phyloP scores from a whole-genome alignment of 2,329 filamentous ascomycete species.

The Paecilomyces dactylethromorphus region DNA sequence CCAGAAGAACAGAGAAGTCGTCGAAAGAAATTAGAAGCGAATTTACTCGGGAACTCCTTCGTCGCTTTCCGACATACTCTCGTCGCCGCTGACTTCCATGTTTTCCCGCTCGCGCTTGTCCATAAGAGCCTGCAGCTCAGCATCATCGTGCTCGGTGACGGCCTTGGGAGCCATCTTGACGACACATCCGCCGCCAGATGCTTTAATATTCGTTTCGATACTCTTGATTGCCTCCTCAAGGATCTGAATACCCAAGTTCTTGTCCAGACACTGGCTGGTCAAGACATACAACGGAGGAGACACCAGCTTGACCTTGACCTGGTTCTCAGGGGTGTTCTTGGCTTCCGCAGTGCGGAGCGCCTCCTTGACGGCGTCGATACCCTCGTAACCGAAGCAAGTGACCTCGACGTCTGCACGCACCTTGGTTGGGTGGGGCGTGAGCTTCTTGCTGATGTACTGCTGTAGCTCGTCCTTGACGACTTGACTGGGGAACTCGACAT shows the following conservation, averaged over 20 bases:
- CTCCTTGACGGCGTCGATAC: constrained; percentile 95
- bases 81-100: constrained; percentile 93
- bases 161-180: constrained; percentile 99
- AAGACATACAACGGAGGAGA: constrained; percentile 94
- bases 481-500: constrained; percentile 80
- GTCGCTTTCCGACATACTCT: constrained; percentile 92
- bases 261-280: constrained; percentile 92
- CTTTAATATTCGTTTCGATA: constrained; percentile 73
- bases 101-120: constrained; percentile 98
- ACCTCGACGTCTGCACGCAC: constrained; percentile 97
- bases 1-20: background rate
- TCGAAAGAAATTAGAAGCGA: background rate
- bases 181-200: constrained; percentile 68
- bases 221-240: constrained; percentile 86
- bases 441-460: constrained; percentile 91
- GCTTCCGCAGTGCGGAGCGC: constrained; percentile 87
- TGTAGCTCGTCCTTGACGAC: constrained; percentile 82
- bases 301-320: constrained; percentile 98
- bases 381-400: constrained; percentile 91
- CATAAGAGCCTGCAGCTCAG: constrained; percentile 94
- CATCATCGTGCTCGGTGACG: constrained; percentile 96
- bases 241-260: constrained; percentile 73
- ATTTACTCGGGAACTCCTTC: constrained; percentile 62
- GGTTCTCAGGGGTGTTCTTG: constrained; percentile 82
- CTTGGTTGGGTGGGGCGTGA: constrained; percentile 98